Evolutionary conservation across 306 rosid species (phyloP).

Genomic region (Prunus mira): DNA sequence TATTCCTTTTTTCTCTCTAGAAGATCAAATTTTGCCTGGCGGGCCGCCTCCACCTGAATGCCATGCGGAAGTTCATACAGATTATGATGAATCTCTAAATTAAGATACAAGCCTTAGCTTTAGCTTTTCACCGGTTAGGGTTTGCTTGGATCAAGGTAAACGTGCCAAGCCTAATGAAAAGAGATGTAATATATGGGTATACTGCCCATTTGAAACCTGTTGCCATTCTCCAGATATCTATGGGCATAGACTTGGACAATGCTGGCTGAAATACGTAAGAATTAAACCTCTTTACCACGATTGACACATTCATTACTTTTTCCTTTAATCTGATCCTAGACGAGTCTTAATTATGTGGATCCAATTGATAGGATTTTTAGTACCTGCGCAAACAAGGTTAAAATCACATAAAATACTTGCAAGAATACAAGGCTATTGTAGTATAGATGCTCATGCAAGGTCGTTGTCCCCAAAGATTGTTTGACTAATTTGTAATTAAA

Average conservation of each 20-base stretch:
- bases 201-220: slow-evolving; percentile 78
- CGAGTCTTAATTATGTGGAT: neutral
- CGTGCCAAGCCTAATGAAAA: slow-evolving; percentile 59
- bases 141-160: slow-evolving; percentile 82
- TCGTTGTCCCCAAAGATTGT: too few species aligned
- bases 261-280: slow-evolving; percentile 95
- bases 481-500: too few species aligned
- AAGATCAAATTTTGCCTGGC: slow-evolving; percentile 77
- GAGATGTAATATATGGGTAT: slow-evolving; percentile 92
- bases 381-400: too few species aligned
- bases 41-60: slow-evolving; percentile 70
- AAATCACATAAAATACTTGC: too few species aligned
- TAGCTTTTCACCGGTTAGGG: slow-evolving; percentile 28
- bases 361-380: neutral
- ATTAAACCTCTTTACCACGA: slow-evolving; percentile 5
- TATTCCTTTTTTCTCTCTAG: slow-evolving; percentile 35
- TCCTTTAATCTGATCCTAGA: neutral
- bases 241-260: slow-evolving; percentile 71
- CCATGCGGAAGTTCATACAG: slow-evolving; percentile 66
- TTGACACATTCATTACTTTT: slow-evolving; percentile 2
- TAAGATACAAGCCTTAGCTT: too few species aligned
- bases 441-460: too few species aligned
- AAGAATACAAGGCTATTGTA: too few species aligned
- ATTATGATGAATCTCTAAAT: slow-evolving; percentile 39
- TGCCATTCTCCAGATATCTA: slow-evolving; percentile 92